Conservation (phyloP, 2,329 filamentous ascomycete genomes). For the Calycina marina region DNA sequence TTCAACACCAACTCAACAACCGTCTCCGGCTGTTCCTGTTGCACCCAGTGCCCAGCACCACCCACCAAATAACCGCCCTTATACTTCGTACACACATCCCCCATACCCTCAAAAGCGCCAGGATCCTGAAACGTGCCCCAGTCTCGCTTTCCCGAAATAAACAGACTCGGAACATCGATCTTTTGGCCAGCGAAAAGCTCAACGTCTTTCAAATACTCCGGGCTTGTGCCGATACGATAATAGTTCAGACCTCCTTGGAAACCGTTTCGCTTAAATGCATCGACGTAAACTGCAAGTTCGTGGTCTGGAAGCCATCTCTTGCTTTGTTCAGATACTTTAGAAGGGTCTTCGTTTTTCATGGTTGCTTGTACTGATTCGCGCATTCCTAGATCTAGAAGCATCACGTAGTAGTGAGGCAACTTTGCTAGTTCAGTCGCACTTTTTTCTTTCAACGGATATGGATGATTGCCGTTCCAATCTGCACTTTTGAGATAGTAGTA, state of each 20-base stretch:
- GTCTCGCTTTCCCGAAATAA: slow-evolving; percentile 46
- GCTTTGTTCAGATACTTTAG: slow-evolving; percentile 24
- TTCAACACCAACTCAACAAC: slow-evolving; percentile 32
- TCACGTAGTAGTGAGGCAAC: slow-evolving; percentile 56
- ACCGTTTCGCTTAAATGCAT: slow-evolving; percentile 44
- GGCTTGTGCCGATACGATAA: slow-evolving; percentile 45
- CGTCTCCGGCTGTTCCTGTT: slow-evolving; percentile 46
- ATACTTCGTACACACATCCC: slow-evolving; percentile 36
- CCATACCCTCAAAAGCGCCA: slow-evolving; percentile 43
- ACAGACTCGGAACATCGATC: slow-evolving; percentile 43
- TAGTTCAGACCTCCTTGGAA: slow-evolving; percentile 55
- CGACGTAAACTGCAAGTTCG: slow-evolving; percentile 43
- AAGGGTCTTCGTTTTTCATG: slow-evolving; percentile 36
- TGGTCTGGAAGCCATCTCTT: slow-evolving; percentile 39
- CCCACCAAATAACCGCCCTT: slow-evolving; percentile 37
- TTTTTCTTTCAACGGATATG: slow-evolving; percentile 39
- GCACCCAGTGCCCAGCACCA: slow-evolving; percentile 54
- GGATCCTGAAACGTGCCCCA: slow-evolving; percentile 58
- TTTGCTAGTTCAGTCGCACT: slow-evolving; percentile 38
- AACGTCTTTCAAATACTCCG: slow-evolving; percentile 33
- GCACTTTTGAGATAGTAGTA: slow-evolving; percentile 57
- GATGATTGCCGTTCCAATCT: slow-evolving; percentile 39
- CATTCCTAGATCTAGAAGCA: slow-evolving; percentile 43
- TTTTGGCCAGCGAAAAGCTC: slow-evolving; percentile 43
- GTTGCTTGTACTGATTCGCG: slow-evolving; percentile 37